Base-by-base conservation (phyloP, 1,284 basidiomycete species). In the Ustilago xerochloae region DNA sequence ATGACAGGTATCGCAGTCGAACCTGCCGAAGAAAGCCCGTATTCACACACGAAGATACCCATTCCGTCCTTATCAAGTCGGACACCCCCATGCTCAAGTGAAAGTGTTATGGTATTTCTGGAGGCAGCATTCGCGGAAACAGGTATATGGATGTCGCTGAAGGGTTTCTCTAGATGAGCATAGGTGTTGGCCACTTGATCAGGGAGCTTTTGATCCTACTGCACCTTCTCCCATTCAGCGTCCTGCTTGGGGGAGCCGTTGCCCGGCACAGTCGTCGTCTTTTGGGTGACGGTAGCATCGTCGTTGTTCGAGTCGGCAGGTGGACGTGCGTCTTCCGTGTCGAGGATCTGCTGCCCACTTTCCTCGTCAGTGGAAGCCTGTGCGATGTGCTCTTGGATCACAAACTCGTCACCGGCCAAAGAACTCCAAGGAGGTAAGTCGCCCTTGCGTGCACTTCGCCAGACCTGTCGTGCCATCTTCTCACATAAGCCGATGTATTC, bases 171-270 rank as follows among this genome's bases (percentile, higher is more conserved):
- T n/a, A n/a, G n/a, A n/a, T n/a, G n/a, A n/a, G n/a, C n/a, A n/a
- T n/a, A 36, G 35, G n/a, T 36, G 35, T 36, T n/a, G 35, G 35
- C 35, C 13, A 36, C 13, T 36, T n/a, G 13, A 12, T 36, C 13
- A n/a, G 35, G 35, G 13, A 7, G 7, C 13, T 48, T n/a, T 12
- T 12, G 28, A 32, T 18, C 6, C 28, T 32, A 56, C 32, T 75
- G 62, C 35, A 79, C 75, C 59, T 79, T 77, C 38, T 79, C 72
- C 77, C 77, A 79, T 48, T 77, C 73, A 6, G 53, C 61, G 16
- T 67, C 61, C 24, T 68, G 62, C n/a, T 41, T 55, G 20, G 61
- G 53, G 12, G 48, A 48, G 16, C 62, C 62, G 29, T 52, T 58
- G 58, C 53, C 53, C 12, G 75, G 75, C 10, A 78, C 67, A 5